A percentile compares a stretch with the other conserved stretches of the same genome.
phyloP scores from a whole-genome alignment of 2,329 filamentous ascomycete genomes.

The Coleophoma crateriformis region DNA sequence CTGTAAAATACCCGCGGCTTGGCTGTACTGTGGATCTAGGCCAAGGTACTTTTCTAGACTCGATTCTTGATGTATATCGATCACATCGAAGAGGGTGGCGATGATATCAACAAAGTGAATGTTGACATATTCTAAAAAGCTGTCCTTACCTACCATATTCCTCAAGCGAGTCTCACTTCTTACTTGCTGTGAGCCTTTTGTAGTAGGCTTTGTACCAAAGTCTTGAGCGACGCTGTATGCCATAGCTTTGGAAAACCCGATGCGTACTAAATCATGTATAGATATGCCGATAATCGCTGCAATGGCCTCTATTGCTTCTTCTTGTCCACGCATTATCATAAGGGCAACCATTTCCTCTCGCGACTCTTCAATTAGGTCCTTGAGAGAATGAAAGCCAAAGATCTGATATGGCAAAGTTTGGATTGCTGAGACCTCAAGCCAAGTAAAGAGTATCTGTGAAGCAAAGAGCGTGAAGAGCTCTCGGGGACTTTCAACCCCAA shows the following conservation, averaged over 20 bases:
- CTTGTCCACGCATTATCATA: constrained; percentile 74
- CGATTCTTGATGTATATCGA: constrained; percentile 58
- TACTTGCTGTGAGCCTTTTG: constrained; percentile 34
- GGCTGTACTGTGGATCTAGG: constrained; percentile 50
- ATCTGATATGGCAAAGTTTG: constrained; percentile 76
- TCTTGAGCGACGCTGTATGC: constrained; percentile 83
- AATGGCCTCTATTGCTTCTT: constrained; percentile 55
- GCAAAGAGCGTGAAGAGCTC: constrained; percentile 80
- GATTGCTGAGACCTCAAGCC: constrained; percentile 65
- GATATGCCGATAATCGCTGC: constrained; percentile 49
- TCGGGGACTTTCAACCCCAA: constrained; percentile 60
- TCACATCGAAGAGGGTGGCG: constrained; percentile 67
- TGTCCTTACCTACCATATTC: constrained; percentile 61
- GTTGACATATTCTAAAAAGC: constrained; percentile 58
- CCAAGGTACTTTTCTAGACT: constrained; percentile 62
- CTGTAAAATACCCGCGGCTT: constrained; percentile 58
- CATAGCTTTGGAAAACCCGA: constrained; percentile 70
- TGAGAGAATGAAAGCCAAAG: constrained; percentile 70
- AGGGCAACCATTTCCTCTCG: constrained; percentile 76
- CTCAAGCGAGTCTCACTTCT: constrained; percentile 63
- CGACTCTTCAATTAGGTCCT: constrained; percentile 63
- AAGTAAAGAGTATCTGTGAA: constrained; percentile 85
- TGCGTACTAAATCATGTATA: constrained; percentile 52
- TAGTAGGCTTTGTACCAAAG: constrained; percentile 42
- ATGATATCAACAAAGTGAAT: constrained; percentile 72